Evolutionary conservation across 495 filamentous ascomycete species (phyloP).

Genomic region (Neurospora sp.): DNA sequence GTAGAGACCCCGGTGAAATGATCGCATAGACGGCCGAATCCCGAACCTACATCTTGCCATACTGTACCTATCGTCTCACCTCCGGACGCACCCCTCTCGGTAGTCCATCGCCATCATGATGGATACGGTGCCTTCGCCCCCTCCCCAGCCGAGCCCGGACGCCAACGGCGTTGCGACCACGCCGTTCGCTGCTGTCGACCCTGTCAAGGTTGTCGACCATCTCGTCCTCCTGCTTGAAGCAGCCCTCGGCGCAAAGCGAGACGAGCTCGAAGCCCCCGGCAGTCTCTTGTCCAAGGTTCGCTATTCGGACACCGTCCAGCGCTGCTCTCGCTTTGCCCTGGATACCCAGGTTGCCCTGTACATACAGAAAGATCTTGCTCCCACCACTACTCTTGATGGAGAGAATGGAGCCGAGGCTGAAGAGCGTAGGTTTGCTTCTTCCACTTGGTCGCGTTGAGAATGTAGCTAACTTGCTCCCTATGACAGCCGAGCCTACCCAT

Average conservation of each 20-base stretch:
- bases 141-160: conserved; percentile 26
- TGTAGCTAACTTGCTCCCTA: not conserved
- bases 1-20: not conserved
- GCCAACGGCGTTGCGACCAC: conserved; percentile 33
- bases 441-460: not conserved
- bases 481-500: conserved; percentile 38
- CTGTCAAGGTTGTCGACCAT: conserved; percentile 59
- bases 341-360: conserved; percentile 83
- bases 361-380: conserved; percentile 70
- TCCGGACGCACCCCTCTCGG: not conserved
- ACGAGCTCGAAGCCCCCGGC: conserved; percentile 67
- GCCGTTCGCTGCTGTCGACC: conserved; percentile 38
- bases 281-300: conserved; percentile 68
- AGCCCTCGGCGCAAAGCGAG: conserved; percentile 71
- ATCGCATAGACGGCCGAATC: not conserved
- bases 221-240: conserved; percentile 68
- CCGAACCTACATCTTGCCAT: not conserved
- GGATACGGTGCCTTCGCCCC: conserved; percentile 36
- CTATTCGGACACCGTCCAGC: conserved; percentile 67
- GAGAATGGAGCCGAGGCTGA: conserved; percentile 24
- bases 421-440: conserved; percentile 9
- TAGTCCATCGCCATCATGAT: conserved; percentile 19
- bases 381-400: conserved; percentile 21
- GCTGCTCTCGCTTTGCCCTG: conserved; percentile 80
- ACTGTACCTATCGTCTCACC: not conserved